phyloP scores from a whole-genome alignment of 352 stramenopile genomes.

The Phytopythium mirpurense region DNA sequence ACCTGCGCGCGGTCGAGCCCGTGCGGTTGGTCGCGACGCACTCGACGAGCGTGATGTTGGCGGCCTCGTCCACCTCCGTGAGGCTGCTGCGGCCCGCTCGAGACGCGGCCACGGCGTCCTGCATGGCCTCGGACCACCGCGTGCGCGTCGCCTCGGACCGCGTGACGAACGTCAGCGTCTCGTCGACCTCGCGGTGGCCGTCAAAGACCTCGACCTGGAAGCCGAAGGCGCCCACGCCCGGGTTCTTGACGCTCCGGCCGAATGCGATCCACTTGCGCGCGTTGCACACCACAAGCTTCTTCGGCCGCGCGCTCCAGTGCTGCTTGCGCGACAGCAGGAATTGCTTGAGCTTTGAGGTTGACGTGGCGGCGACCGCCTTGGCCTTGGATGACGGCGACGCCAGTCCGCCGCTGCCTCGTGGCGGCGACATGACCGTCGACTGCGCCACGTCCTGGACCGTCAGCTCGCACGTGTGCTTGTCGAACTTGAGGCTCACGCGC shows the following conservation, averaged over 20 bases:
- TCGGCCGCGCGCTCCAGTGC: slow-evolving; percentile 46
- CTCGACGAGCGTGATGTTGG: slow-evolving; percentile 53
- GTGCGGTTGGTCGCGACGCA: slow-evolving; percentile 54
- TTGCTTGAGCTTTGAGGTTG: slow-evolving; percentile 52
- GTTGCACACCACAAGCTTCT: slow-evolving; percentile 69
- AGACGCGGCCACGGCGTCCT: slow-evolving; percentile 36
- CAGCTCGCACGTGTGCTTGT: slow-evolving; percentile 57
- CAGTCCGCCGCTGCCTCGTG: slow-evolving; percentile 6
- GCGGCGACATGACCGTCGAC: slow-evolving; percentile 14
- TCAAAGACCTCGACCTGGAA: slow-evolving; percentile 81
- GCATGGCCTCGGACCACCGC: slow-evolving; percentile 58
- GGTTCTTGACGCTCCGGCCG: slow-evolving; percentile 63
- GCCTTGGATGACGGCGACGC: slow-evolving; percentile 15
- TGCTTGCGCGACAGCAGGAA: slow-evolving; percentile 55
- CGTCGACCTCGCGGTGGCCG: slow-evolving; percentile 59
- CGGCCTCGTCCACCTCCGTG: slow-evolving; percentile 54
- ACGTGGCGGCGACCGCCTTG: slow-evolving; percentile 4
- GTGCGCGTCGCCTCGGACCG: slow-evolving; percentile 45
- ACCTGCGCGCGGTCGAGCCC: slow-evolving; percentile 22
- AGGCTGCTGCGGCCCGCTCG: slow-evolving; percentile 46
- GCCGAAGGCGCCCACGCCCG: slow-evolving; percentile 53
- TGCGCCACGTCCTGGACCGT: slow-evolving; percentile 33
- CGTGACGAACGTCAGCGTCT: slow-evolving; percentile 75
- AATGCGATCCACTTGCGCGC: slow-evolving; percentile 76
- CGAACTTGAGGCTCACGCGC: slow-evolving; percentile 64